phyloP scores from a whole-genome alignment of 139 green algal species.

The Ettlia oleoabundans region DNA sequence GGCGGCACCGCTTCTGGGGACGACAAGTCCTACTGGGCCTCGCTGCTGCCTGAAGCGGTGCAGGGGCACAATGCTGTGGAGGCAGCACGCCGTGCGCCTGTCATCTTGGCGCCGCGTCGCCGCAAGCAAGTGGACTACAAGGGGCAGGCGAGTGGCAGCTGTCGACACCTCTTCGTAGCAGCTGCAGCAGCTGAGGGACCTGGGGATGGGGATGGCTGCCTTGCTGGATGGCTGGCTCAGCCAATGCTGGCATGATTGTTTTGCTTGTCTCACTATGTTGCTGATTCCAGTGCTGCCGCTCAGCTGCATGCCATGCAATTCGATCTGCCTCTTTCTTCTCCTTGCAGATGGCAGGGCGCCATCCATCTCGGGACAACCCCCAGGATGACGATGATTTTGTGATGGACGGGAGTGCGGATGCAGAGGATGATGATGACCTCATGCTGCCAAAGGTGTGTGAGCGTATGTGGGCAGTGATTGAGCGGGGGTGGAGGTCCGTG shows the following conservation, averaged over 20 bases:
- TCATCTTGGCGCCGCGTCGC: slow-evolving; percentile 49
- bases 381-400: slow-evolving; percentile 3
- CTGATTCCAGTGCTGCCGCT: background rate
- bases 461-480: too few relatives aligned
- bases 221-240: background rate
- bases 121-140: slow-evolving; percentile 66
- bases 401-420: background rate
- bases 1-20: background rate
- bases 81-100: background rate
- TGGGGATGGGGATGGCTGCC: background rate
- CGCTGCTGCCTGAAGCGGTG: slow-evolving; percentile 73
- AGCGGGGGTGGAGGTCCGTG: too few relatives aligned
- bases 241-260: background rate
- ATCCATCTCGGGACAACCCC: background rate
- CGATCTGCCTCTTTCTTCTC: too few relatives aligned
- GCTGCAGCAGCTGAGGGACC: background rate
- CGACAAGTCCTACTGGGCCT: slow-evolving; percentile 65
- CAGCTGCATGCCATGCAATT: too few relatives aligned
- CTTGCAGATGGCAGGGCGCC: too few relatives aligned
- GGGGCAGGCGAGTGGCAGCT: slow-evolving; percentile 38
- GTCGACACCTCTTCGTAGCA: too few relatives aligned
- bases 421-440: background rate
- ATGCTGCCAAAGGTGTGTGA: background rate
- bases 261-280: background rate
- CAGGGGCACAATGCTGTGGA: slow-evolving; percentile 26